Evolutionary conservation across 1,284 basidiomycete species (phyloP).

Genomic region (Rhodotorula sp.): DNA sequence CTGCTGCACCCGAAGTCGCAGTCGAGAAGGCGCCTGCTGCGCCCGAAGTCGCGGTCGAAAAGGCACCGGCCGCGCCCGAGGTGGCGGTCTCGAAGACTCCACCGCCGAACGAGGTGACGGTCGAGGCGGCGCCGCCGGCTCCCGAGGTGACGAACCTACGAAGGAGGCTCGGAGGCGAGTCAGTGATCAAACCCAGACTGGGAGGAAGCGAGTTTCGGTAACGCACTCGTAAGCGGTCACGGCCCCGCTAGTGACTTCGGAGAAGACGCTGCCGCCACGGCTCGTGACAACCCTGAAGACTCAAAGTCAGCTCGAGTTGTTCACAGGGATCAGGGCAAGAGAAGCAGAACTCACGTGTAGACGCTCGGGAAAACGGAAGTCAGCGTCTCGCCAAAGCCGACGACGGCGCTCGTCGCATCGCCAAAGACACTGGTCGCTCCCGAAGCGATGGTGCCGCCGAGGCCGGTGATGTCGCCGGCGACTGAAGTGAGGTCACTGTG

Average conservation of each 20-base stretch:
- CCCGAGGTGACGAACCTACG: neutral
- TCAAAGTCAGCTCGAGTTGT: neutral
- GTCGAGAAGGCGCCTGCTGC: neutral
- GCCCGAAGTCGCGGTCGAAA: slow-evolving; percentile 2
- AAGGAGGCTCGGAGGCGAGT: too few species aligned
- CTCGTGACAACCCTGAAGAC: slow-evolving; percentile 10
- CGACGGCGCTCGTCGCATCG: slow-evolving; percentile 6
- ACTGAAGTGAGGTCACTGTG: slow-evolving; percentile 10
- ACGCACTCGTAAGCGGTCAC: slow-evolving; percentile 12
- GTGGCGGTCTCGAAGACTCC: slow-evolving; percentile 15
- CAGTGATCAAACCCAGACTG: neutral
- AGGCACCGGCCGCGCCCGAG: slow-evolving; percentile 3
- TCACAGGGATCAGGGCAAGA: neutral
- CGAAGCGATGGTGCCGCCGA: neutral
- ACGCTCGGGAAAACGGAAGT: slow-evolving; percentile 10
- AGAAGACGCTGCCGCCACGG: slow-evolving; percentile 9
- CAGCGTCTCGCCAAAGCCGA: slow-evolving; percentile 10
- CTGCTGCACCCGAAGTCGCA: slow-evolving; percentile 7
- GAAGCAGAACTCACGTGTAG: slow-evolving; percentile 13
- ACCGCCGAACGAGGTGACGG: slow-evolving; percentile 17
- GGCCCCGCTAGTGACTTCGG: slow-evolving; percentile 15
- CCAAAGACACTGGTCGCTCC: slow-evolving; percentile 13
- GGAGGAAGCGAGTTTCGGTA: too few species aligned
- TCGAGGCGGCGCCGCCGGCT: slow-evolving; percentile 6
- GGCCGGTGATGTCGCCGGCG: slow-evolving; percentile 14